A percentile compares a stretch with the other conserved stretches of the same genome.
These are phyloP conservation scores for Copromyces sp. DNA, from an alignment of 495 filamentous ascomycete species.

Conservation along the genomic window DNA sequence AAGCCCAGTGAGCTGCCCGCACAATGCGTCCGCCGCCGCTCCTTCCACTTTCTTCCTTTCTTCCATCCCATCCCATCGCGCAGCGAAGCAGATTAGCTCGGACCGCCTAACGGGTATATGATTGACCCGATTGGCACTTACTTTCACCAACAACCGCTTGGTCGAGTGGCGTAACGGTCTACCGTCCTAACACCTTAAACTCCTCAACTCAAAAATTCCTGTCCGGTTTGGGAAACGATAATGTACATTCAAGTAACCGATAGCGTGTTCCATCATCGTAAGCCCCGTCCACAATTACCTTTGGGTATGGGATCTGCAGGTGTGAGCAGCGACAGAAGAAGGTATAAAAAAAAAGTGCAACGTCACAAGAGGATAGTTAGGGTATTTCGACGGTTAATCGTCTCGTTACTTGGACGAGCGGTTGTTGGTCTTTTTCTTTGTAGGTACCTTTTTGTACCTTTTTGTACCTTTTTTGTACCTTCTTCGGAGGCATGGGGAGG, in stretches of 20 bases:
- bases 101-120: neutral
- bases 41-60: neutral
- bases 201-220: neutral
- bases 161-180: neutral
- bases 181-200: neutral
- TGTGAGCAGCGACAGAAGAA: neutral
- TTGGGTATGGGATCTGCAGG: neutral
- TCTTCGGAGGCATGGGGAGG: neutral
- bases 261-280: neutral
- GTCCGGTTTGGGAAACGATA: neutral
- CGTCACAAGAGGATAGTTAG: neutral
- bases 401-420: neutral
- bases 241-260: neutral
- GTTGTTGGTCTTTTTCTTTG: neutral
- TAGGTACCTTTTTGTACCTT: neutral
- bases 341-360: neutral
- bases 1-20: neutral
- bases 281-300: neutral
- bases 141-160: neutral
- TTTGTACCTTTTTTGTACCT: neutral
- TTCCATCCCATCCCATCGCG: neutral
- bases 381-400: neutral
- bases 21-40: neutral
- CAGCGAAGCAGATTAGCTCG: neutral
- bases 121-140: neutral